phyloP scores from a whole-genome alignment of 495 filamentous ascomycete species.

The Saxophila tyrrhenica region DNA sequence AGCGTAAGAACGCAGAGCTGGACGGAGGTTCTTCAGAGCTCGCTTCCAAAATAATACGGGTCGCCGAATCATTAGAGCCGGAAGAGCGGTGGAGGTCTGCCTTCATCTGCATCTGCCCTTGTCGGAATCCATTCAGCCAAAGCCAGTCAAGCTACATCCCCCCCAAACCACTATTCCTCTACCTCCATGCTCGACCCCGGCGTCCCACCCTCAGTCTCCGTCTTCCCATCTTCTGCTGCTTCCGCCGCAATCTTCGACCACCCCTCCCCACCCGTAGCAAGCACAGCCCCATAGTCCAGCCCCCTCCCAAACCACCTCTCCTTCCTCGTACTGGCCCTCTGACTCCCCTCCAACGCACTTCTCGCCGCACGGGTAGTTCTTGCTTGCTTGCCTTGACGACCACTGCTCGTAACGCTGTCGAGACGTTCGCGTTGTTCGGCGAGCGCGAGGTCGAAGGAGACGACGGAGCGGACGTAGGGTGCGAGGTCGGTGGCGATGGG shows the following conservation, averaged over 20 bases:
- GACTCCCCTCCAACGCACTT: slow-evolving; percentile 72
- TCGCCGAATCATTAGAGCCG: neutral
- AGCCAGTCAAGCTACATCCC: neutral
- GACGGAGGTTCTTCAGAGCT: neutral
- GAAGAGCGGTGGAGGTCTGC: too few species aligned
- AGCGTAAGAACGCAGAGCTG: neutral
- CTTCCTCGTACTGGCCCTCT: slow-evolving; percentile 55
- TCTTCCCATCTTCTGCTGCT: neutral
- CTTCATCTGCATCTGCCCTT: too few species aligned
- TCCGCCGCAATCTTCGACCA: slow-evolving; percentile 36
- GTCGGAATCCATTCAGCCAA: too few species aligned
- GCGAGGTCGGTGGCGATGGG: slow-evolving; percentile 65
- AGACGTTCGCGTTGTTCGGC: slow-evolving; percentile 54
- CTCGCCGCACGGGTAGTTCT: slow-evolving; percentile 70
- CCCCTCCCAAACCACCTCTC: slow-evolving; percentile 70
- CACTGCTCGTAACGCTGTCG: slow-evolving; percentile 46
- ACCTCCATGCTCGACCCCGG: neutral
- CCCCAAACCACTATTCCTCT: neutral
- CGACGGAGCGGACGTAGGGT: slow-evolving; percentile 72
- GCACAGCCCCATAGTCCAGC: slow-evolving; percentile 49
- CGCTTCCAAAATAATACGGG: neutral
- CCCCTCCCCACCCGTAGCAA: slow-evolving; percentile 51
- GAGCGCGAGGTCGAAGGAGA: slow-evolving; percentile 58
- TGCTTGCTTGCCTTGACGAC: slow-evolving; percentile 44
- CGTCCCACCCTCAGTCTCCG: neutral